These are phyloP conservation scores for Collybiopsis confluens DNA, from an alignment of 768 basidiomycete species.

Conservation along the genomic window DNA sequence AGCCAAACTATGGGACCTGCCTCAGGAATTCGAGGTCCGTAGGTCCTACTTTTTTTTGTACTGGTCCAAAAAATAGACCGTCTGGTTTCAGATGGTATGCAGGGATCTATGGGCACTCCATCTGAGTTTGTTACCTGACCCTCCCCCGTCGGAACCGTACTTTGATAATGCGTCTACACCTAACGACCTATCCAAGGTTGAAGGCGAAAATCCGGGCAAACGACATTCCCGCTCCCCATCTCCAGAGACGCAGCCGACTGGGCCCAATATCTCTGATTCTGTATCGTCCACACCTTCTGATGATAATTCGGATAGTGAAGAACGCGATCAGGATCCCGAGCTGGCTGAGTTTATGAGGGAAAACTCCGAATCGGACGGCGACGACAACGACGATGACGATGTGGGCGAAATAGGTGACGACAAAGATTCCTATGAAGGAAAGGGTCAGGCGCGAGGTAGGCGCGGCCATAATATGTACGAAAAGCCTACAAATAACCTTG, in stretches of 20 bases:
- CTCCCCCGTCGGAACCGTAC: constrained; percentile 55
- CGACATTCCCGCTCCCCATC: neutral
- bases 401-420: constrained; percentile 20
- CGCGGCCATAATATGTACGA: constrained; percentile 26
- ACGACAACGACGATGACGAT: too few species aligned
- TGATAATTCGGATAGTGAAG: constrained; percentile 9
- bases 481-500: constrained; percentile 46
- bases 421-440: constrained; percentile 8
- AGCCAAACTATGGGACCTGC: constrained; percentile 62
- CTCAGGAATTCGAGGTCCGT: constrained; percentile 74
- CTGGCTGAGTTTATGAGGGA: constrained; percentile 38
- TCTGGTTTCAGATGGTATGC: constrained; percentile 52
- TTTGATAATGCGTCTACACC: neutral
- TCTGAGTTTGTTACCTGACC: constrained; percentile 55
- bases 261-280: neutral
- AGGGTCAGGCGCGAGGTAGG: constrained; percentile 6
- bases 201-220: neutral
- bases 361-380: constrained; percentile 38
- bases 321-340: constrained; percentile 26
- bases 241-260: neutral
- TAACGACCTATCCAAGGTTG: constrained; percentile 20
- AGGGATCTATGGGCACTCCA: constrained; percentile 79
- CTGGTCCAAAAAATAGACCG: neutral
- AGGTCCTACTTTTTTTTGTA: neutral
- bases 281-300: constrained; percentile 17